A percentile compares a stretch with the other conserved stretches of the same genome.
These are phyloP conservation scores for Saccharomyces hybrid DNA, from an alignment of 1,139 yeast species.

Conservation along the genomic window DNA sequence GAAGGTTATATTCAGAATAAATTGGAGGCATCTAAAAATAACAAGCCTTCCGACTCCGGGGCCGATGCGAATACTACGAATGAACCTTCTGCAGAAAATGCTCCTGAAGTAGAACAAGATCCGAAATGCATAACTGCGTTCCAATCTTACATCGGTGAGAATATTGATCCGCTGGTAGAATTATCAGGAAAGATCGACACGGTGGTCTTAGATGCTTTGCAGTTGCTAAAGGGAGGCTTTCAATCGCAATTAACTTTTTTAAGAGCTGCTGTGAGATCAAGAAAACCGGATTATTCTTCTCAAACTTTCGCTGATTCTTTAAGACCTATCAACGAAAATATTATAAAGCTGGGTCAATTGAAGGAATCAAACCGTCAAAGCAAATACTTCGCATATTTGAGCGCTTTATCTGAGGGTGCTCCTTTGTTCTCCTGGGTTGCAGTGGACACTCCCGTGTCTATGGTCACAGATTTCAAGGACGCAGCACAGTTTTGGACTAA, in stretches of 20 bases:
- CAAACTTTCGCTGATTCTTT: slow-evolving; percentile 51
- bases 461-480: slow-evolving; percentile 77
- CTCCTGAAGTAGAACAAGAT: slow-evolving; percentile 25
- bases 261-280: slow-evolving; percentile 48
- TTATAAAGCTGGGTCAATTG: slow-evolving; percentile 49
- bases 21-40: slow-evolving; percentile 10
- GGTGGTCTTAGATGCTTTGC: slow-evolving; percentile 52
- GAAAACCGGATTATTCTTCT: slow-evolving; percentile 55
- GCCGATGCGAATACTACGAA: slow-evolving; percentile 13
- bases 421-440: slow-evolving; percentile 91
- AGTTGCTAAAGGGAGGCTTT: slow-evolving; percentile 52
- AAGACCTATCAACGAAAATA: slow-evolving; percentile 57
- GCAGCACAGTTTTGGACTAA: slow-evolving; percentile 93
- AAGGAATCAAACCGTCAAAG: slow-evolving; percentile 73
- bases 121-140: slow-evolving; percentile 46
- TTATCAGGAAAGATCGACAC: slow-evolving; percentile 56
- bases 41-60: slow-evolving; percentile 10
- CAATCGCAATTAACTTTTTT: slow-evolving; percentile 51
- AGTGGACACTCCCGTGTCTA: slow-evolving; percentile 56
- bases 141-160: slow-evolving; percentile 44
- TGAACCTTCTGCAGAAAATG: slow-evolving; percentile 19
- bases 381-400: slow-evolving; percentile 59
- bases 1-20: slow-evolving; percentile 38
- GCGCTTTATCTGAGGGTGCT: slow-evolving; percentile 80
- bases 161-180: slow-evolving; percentile 53